Evolutionary conservation across 805 yeast genomes (phyloP).

Genomic region (Ogataea neopini): DNA sequence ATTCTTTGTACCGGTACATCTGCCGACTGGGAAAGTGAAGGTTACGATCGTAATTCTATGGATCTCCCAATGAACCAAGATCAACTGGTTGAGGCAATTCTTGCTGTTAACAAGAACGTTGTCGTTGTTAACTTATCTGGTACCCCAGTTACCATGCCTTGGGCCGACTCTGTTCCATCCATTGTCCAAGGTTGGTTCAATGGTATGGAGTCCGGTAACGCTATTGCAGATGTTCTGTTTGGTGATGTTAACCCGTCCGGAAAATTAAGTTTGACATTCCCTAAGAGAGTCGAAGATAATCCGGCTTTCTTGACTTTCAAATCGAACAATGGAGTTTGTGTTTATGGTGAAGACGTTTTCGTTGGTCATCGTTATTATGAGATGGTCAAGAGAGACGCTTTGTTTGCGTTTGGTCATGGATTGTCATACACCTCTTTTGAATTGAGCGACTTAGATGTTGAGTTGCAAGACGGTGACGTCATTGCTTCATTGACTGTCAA

Average conservation of each 20-base stretch:
- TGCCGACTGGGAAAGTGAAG: conserved; percentile 61
- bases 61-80: conserved; percentile 51
- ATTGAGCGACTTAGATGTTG: conserved; percentile 40
- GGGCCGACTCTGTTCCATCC: conserved; percentile 44
- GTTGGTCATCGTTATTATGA: conserved; percentile 67
- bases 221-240: conserved; percentile 58
- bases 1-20: conserved; percentile 52
- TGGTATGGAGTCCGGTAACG: conserved; percentile 59
- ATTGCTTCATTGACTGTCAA: conserved; percentile 41
- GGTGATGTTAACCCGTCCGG: conserved; percentile 66
- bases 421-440: conserved; percentile 58
- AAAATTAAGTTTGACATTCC: conserved; percentile 57
- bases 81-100: conserved; percentile 45
- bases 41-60: conserved; percentile 54
- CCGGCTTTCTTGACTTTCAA: conserved; percentile 56
- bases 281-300: conserved; percentile 50
- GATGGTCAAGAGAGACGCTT: conserved; percentile 45
- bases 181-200: conserved; percentile 57
- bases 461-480: conserved; percentile 25
- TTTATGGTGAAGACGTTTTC: conserved; percentile 67
- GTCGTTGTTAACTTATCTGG: conserved; percentile 61
- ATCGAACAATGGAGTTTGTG: conserved; percentile 51
- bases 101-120: conserved; percentile 49
- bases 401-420: conserved; percentile 65
- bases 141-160: conserved; percentile 61